Evolutionary conservation across 2,329 filamentous ascomycete genomes (phyloP).

Genomic region (Paraphaeosphaeria minitans): DNA sequence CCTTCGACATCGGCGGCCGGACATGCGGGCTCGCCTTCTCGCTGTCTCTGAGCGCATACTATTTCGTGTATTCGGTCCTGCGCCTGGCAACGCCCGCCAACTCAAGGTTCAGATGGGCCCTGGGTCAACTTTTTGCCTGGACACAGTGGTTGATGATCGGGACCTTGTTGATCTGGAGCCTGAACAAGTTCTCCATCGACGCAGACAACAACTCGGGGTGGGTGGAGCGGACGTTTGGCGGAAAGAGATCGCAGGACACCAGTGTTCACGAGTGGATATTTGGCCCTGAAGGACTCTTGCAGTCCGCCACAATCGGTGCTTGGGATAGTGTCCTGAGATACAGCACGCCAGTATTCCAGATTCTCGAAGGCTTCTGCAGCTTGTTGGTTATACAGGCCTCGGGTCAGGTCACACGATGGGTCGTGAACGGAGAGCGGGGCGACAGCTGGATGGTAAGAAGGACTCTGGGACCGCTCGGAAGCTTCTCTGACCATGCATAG

Average conservation of each 20-base stretch:
- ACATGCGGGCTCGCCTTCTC: constrained; percentile 95
- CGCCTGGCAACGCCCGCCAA: constrained; percentile 79
- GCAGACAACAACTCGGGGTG: constrained; percentile 71
- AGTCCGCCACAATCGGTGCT: constrained; percentile 77
- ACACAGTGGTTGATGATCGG: constrained; percentile 89
- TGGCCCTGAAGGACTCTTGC: constrained; percentile 80
- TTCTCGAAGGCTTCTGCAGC: constrained; percentile 95
- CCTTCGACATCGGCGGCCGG: constrained; percentile 95
- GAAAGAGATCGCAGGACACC: constrained; percentile 66
- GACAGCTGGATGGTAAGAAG: constrained; percentile 93
- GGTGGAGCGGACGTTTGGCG: constrained; percentile 79
- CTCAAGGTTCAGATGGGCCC: constrained; percentile 74
- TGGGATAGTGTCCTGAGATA: constrained; percentile 91
- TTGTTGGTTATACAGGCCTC: constrained; percentile 92
- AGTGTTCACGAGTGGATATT: constrained; percentile 84
- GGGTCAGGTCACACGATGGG: constrained; percentile 91
- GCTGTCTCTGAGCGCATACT: constrained; percentile 85
- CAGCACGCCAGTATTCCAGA: constrained; percentile 91
- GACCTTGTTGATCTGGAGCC: constrained; percentile 86
- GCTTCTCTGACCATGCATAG: constrained; percentile 57
- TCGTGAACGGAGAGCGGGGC: constrained; percentile 89
- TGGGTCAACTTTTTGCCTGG: constrained; percentile 71
- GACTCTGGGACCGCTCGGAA: constrained; percentile 20
- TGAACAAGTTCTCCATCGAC: constrained; percentile 94
- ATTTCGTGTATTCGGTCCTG: constrained; percentile 82